Conservation (phyloP, 257 asterid genomes). For the Solanum bukasovii region DNA sequence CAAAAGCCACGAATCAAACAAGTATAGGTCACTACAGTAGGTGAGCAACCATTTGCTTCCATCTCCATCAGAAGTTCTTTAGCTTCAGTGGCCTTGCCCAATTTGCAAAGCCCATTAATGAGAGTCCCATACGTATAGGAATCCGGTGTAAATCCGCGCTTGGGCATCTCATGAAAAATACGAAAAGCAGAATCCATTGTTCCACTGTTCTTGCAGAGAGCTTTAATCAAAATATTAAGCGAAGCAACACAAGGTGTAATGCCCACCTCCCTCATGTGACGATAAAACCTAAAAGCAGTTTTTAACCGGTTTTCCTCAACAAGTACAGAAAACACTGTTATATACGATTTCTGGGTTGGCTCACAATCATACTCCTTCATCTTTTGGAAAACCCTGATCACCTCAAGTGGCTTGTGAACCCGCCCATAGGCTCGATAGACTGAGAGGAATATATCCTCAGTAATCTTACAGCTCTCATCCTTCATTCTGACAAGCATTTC, state of each 20-base stretch:
- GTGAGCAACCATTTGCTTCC: conserved; percentile 68
- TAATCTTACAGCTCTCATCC: conserved; percentile 46
- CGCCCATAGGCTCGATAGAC: conserved; percentile 63
- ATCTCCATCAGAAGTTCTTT: conserved; percentile 73
- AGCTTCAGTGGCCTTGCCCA: conserved; percentile 61
- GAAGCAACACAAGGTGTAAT: conserved; percentile 54
- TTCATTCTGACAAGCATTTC: conserved; percentile 65
- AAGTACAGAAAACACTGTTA: conserved; percentile 64
- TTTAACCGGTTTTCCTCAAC: conserved; percentile 74
- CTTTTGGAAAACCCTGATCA: conserved; percentile 45
- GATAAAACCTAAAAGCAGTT: conserved; percentile 71
- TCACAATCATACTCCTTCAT: conserved; percentile 62
- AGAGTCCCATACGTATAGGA: conserved; percentile 82
- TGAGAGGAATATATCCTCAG: conserved; percentile 58
- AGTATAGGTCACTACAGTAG: conserved; percentile 64
- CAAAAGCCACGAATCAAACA: conserved; percentile 67
- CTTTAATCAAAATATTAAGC: conserved; percentile 71
- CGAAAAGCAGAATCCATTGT: conserved; percentile 64
- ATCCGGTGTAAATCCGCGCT: conserved; percentile 64
- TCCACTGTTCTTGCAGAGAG: conserved; percentile 63
- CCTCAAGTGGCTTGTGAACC: conserved; percentile 86
- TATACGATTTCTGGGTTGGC: conserved; percentile 62
- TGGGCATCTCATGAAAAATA: conserved; percentile 74
- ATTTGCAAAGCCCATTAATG: conserved; percentile 72
- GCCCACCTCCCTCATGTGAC: conserved; percentile 59